Evolutionary conservation across 345 rosid species (phyloP), one percentile per base, ranked within the genome.

Genomic region (Dovyalis caffra): DNA sequence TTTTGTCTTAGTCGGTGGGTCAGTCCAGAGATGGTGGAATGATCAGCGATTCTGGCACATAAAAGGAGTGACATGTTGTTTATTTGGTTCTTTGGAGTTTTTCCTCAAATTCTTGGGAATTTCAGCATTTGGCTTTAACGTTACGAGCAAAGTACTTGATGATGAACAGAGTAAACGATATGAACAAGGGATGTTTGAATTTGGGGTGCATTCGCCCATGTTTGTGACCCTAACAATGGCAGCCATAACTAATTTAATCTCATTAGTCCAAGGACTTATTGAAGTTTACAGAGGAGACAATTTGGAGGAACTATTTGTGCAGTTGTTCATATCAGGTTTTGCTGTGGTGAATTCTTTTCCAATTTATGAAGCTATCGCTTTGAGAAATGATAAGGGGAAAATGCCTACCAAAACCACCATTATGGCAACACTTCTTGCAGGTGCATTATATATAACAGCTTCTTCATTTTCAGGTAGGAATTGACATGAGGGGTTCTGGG

Each of bases 21-120:
- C 86, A 18, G 37, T 82, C 73, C 45, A 57, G 31, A 82, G 69
- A 63, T 92, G 98, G 98, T 90, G 93, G 93, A 90, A 83, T 65
- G 90, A 86, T 73, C 97, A 88, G 67, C 83, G 97, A 69, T 89
- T 88, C 51, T 91, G 88, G 88, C 56, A 76, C 63, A 65, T 92
- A 38, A 85, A 81, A 37, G 90, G 95, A 21, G n/a, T 85, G 7
- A 69, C 97, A 32, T 72, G 90, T 66, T 73, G 7, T 71, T 20
- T 82, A 1, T 86, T 87, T 53, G 90, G 90, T 5, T 10, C 66
- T 16, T n/a, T 76, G 8, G 90, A 90, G 80, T 91, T 60, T 83
- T 9, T 77, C 0, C 88, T 87, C 61, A 88, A 85, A 68, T 65
- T 66, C 58, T 57, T 91, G 18, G 90, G 90, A 47, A 33, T 92